Base-by-base conservation (phyloP, 306 rosid genomes). In the cucumber (Cucumis sativus) region DNA sequence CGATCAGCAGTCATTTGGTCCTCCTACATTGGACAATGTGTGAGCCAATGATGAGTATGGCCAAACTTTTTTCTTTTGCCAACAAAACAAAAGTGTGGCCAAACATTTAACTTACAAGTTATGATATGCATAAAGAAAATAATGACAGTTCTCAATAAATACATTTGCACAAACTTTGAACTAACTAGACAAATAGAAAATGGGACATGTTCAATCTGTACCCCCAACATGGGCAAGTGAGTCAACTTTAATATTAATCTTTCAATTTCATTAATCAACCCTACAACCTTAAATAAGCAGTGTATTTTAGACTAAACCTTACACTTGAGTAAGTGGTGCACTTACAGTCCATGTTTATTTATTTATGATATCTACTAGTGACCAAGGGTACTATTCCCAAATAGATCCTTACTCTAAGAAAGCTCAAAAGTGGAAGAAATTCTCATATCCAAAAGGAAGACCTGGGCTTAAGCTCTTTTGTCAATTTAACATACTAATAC, bases 1-100 rank as follows among this genome's bases (percentile, higher is more conserved):
- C 91, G 88, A 87, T 89, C 84, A 39, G 98, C 98, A 88, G 85
- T 87, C 74, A 74, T 89, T 82, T 89, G 97, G 91, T 96, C 99
- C 78, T 96, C 99, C 99, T 96, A 79, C 83, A 71, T 80, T 68
- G 65, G 39, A 69, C 43, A 79, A 77, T 51, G 80, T 56, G 30
- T 73, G 17, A 52, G 77, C 1, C 13, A 73, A 52, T 73, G 47
- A 51, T 49, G 10, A 52, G 77, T 28, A 52, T 2, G 21, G 30
- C 10, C 10, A 1, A 40, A 66, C 33, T 17, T 37, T 9, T 37
- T 18, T 33, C 37, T 39, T 40, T n/a, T 6, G 30, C 23, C 21
- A 39, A 18, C 16, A 25, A 37, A 39, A 18, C 21, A 37, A 39
- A 37, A 65, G 72, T 2, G 17, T 39, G 52, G 30, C 61, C 16